Evolutionary conservation across 257 asterid genomes (phyloP).

Genomic region (Gentiana straminea): DNA sequence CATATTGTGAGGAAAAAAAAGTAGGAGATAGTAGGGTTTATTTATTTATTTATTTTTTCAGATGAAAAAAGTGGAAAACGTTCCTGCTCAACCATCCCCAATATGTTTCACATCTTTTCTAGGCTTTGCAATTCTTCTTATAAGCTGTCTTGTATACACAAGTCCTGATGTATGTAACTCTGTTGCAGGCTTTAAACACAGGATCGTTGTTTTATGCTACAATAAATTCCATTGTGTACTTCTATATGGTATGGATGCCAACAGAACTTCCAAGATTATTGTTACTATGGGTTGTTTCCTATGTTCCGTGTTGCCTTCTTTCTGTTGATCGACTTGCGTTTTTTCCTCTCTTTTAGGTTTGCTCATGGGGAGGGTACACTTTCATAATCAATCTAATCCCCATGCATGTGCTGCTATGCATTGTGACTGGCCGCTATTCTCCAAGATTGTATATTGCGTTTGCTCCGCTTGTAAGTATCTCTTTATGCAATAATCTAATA

Average conservation of each 20-base stretch:
- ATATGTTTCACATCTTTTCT: no score
- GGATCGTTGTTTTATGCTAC: constrained; percentile 98
- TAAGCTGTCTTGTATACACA: neutral
- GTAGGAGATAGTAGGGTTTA: no score
- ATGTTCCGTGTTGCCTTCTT: neutral
- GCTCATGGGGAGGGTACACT: constrained; percentile 99
- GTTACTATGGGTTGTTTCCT: neutral
- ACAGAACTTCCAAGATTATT: constrained; percentile 2
- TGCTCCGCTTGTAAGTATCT: constrained; percentile 86
- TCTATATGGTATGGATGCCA: constrained; percentile 67
- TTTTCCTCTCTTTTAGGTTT: constrained; percentile 42
- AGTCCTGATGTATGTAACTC: constrained; percentile 5
- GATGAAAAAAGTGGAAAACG: no score
- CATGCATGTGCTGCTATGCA: constrained; percentile 96
- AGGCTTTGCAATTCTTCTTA: no score
- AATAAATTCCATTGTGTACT: constrained; percentile 82
- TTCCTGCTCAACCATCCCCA: no score
- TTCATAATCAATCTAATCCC: constrained; percentile 98
- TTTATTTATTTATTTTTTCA: no score
- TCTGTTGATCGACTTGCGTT: neutral
- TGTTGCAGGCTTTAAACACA: constrained; percentile 85
- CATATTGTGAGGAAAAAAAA: no score
- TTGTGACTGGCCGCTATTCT: constrained; percentile 93
- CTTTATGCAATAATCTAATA: constrained; percentile 2
- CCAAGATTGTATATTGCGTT: constrained; percentile 93